Evolutionary conservation across 495 filamentous ascomycete genomes (phyloP).

Genomic region (Aspergillus ellipticus): DNA sequence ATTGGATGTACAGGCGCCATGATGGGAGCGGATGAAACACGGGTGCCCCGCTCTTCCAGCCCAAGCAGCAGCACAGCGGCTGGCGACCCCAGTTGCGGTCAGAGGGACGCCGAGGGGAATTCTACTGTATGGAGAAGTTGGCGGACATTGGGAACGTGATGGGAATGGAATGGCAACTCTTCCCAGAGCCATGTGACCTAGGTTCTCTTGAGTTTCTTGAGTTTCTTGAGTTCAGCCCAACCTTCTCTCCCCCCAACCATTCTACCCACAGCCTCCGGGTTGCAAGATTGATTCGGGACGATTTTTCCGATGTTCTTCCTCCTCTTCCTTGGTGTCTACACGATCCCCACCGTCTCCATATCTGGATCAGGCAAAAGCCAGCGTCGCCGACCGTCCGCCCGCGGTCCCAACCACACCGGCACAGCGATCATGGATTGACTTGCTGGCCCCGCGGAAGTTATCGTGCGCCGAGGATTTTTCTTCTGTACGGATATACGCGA

Average conservation of each 20-base stretch:
- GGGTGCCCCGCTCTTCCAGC: not conserved
- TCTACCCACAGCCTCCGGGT: no score
- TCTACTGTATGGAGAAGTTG: no score
- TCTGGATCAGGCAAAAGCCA: conserved; percentile 1
- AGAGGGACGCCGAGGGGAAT: no score
- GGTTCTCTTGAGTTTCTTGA: no score
- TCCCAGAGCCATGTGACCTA: no score
- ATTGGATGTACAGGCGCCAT: not conserved
- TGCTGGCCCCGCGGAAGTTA: not conserved
- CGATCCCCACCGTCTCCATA: not conserved
- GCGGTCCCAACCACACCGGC: not conserved
- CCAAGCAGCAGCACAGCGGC: not conserved
- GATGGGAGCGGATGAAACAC: not conserved
- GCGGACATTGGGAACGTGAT: no score
- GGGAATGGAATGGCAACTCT: no score
- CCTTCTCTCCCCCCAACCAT: no score
- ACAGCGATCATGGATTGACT: not conserved
- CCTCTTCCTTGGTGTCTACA: not conserved
- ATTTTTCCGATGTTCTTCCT: not conserved
- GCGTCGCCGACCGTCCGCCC: not conserved
- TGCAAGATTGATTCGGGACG: not conserved
- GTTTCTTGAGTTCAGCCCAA: no score
- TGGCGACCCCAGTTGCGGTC: not conserved
- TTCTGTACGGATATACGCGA: not conserved
- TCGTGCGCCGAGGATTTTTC: not conserved